Base-by-base conservation (phyloP, 1,284 basidiomycete species). In the Cystobasidium slooffiae region DNA sequence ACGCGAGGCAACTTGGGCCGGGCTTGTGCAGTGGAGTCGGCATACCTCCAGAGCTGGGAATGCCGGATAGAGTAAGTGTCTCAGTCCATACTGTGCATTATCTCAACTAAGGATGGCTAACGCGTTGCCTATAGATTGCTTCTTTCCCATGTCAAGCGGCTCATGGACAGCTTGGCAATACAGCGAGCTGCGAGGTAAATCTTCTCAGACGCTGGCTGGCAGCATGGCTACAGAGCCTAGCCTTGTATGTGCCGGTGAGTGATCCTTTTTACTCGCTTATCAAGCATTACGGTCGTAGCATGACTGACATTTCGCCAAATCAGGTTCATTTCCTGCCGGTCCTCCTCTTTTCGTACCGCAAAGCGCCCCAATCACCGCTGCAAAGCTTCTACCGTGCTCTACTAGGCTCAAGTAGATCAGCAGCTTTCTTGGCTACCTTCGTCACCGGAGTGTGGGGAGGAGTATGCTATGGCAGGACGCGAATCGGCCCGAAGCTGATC, bases 191-290 rank as follows among this genome's bases (percentile, higher is more conserved):
- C 75, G 81, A 80, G 64, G 72, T 67, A 8, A 83, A 84, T 68
- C 79, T 82, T 1, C 65, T 76, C 44, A 78, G 79, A 75, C 78
- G 83, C 1, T 83, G 80, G 79, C 59, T 79, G 5, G 68, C 78
- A 0, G 83, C 80, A 0, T 83, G 80, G 77, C 77, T 79, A 46
- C 80, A 82, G 74, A 76, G 76, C 52, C 79, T 84, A 75, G 72
- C 76, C 56, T 82, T 84, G 77, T 84, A 84, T 76, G 70, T 84
- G 18, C 83, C 83, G 8, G 82, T 83, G n/a, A 31, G 78, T 31
- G 31, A 20, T 31, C 1, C 12, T 16, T n/a, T 0, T 20, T 53
- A n/a, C 20, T 47, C 24, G 2, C 39, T 16, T 49, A 18, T 59
- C 56, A n/a, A 59, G 16, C 43, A 22, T 43, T 31, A 24, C 24